Base-by-base conservation (phyloP, 768 basidiomycete species). In the Clathrus columnatus region DNA sequence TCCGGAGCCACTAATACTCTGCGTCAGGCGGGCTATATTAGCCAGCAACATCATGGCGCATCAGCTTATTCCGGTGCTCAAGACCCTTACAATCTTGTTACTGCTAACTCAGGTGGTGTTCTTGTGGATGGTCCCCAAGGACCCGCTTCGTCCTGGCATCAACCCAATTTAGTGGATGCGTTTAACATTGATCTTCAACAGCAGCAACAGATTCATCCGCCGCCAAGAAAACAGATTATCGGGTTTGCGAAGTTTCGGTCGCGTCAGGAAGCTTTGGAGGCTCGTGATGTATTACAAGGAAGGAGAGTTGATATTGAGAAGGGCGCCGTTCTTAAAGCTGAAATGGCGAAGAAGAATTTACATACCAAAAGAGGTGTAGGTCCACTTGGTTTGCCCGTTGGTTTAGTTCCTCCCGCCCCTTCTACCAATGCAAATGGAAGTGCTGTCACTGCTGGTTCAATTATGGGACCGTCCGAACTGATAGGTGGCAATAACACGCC, bases 281-380 rank as follows among this genome's bases (percentile, higher is more conserved):
- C 96, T 7, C 76, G 89, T 36, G 95, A 98, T 63, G 76, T 82
- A 5, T 73, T 99, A 5, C 92, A 94, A 66, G 93, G 95, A 5
- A 77, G 86, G 51, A 79, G 91, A 54, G 89, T 98, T 30, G 96
- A 98, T 63, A 82, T 88, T 28, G 89, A 97, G 69, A 92, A 91
- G 63, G 92, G 92, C 14, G 84, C 90, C 0, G 85, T 93, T 2
- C 69, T 99, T 36, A 98, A 97, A 69, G 96, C 95, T 20, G 96
- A 98, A 72, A 97, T 99, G 94, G 96, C 96, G 18, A 98, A 98
- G 82, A 99, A 99, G 80, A 98, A 99, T 65, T 70, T 99, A 36
- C 95, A 99, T 65, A 95, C 93, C 18, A 96, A 95, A 73, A 76
- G 91, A 36, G 88, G 88, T 2, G 84, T 91, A 21, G 89, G 89